A percentile compares a stretch with the other conserved stretches of the same genome.
Conservation (phyloP, 2,329 filamentous ascomycete species). For the Fusarium sp. region DNA sequence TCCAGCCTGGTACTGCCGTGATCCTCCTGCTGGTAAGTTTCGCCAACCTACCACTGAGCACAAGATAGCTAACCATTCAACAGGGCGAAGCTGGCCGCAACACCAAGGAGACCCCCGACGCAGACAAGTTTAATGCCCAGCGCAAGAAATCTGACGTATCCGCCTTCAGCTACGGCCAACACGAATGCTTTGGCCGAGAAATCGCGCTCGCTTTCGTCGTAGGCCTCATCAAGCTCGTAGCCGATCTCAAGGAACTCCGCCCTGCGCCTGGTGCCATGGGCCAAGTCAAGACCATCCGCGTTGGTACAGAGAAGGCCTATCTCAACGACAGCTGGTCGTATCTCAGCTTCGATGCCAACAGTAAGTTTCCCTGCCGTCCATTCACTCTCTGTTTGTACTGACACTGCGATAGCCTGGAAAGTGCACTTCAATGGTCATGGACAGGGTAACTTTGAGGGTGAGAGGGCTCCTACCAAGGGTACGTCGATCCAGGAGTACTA, state of each 20-base stretch:
- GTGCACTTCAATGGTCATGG: conserved; percentile 57
- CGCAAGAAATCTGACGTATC: conserved; percentile 57
- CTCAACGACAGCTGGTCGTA: conserved; percentile 64
- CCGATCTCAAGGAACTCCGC: conserved; percentile 59
- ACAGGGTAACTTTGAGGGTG: conserved; percentile 51
- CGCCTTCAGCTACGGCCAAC: conserved; percentile 60
- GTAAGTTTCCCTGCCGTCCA: conserved; percentile 51
- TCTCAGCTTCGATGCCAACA: conserved; percentile 59
- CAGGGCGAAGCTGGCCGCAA: conserved; percentile 57
- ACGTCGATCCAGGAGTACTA: conserved; percentile 53
- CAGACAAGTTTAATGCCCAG: conserved; percentile 58
- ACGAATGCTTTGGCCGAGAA: conserved; percentile 60
- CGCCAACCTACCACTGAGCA: rapidly evolving
- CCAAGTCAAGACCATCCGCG: conserved; percentile 58
- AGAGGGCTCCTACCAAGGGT: conserved; percentile 44
- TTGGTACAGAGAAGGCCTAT: conserved; percentile 57
- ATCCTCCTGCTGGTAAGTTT: conserved; percentile 57
- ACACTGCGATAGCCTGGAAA: conserved; percentile 47
- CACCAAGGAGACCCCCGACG: conserved; percentile 52
- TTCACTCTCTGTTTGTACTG: conserved; percentile 12
- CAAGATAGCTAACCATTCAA: conserved; percentile 21
- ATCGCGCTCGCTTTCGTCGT: conserved; percentile 57
- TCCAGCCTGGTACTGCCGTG: conserved; percentile 57
- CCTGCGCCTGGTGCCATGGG: conserved; percentile 62
- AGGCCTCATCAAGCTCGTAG: conserved; percentile 58